Conservation (phyloP, 805 yeast species). For the Metschnikowia koreensis region DNA sequence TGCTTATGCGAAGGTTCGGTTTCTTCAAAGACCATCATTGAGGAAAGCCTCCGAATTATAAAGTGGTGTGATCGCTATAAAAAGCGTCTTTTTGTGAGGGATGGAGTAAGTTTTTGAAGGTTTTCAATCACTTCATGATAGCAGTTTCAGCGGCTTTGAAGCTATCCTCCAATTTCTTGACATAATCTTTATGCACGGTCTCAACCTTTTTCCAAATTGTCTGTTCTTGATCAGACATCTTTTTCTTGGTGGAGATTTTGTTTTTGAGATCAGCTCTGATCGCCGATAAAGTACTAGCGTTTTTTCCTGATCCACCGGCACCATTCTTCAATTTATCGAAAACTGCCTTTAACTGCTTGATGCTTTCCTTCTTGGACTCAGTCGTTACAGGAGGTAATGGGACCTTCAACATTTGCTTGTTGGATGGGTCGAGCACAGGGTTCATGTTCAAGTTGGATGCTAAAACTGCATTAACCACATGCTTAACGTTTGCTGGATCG, state of each 20-base stretch:
- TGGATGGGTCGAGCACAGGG: slow-evolving; percentile 73
- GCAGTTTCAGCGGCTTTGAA: slow-evolving; percentile 45
- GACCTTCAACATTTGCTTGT: slow-evolving; percentile 70
- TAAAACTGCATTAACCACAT: slow-evolving; percentile 67
- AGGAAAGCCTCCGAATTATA: slow-evolving; percentile 61
- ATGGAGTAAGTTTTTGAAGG: slow-evolving; percentile 40
- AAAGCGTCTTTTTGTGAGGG: slow-evolving; percentile 65
- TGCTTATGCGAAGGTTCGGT: slow-evolving; percentile 45
- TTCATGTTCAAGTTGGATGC: slow-evolving; percentile 70
- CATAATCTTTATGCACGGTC: slow-evolving; percentile 62
- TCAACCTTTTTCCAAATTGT: slow-evolving; percentile 63
- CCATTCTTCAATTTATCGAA: slow-evolving; percentile 61
- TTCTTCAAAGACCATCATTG: slow-evolving; percentile 54
- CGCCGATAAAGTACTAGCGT: slow-evolving; percentile 44
- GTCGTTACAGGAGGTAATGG: slow-evolving; percentile 73
- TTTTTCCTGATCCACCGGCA: slow-evolving; percentile 27
- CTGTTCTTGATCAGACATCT: slow-evolving; percentile 54
- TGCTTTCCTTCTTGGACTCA: slow-evolving; percentile 57
- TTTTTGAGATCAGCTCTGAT: slow-evolving; percentile 53
- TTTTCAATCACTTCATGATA: slow-evolving; percentile 32
- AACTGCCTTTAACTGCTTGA: slow-evolving; percentile 61
- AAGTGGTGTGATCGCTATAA: slow-evolving; percentile 76
- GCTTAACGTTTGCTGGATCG: slow-evolving; percentile 73
- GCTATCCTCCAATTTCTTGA: slow-evolving; percentile 49
- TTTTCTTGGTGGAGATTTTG: slow-evolving; percentile 45